These are phyloP conservation scores for Mycena leptocephala DNA, from an alignment of 768 basidiomycete genomes.

Conservation along the genomic window DNA sequence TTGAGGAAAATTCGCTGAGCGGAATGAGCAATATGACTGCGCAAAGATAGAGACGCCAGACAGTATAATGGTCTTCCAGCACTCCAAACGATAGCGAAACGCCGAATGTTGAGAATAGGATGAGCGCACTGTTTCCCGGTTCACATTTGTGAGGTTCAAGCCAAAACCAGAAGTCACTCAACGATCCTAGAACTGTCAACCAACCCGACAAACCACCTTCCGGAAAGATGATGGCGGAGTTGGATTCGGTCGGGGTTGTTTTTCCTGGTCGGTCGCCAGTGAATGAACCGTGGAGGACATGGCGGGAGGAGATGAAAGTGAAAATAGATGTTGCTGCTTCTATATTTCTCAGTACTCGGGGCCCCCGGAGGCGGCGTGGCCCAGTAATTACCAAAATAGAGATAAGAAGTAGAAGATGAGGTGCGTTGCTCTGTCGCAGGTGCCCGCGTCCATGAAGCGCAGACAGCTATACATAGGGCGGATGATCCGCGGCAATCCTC, in stretches of 20 bases:
- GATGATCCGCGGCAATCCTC: conserved; percentile 26
- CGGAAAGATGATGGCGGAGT: conserved; percentile 10
- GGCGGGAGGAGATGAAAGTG: not conserved
- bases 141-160: not conserved
- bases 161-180: conserved; percentile 1
- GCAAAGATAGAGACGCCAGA: not conserved
- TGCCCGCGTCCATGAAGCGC: conserved; percentile 22
- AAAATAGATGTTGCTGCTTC: conserved; percentile 15
- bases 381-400: conserved; percentile 27
- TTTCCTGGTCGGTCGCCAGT: conserved; percentile 25
- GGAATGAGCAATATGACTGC: not conserved
- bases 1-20: conserved; percentile 29
- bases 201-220: conserved; percentile 30
- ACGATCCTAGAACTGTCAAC: conserved; percentile 35
- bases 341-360: conserved; percentile 10
- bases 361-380: conserved; percentile 16
- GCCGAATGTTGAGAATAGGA: conserved; percentile 35
- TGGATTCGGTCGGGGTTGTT: conserved; percentile 8
- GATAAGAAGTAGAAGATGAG: conserved; percentile 21
- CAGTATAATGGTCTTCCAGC: conserved; percentile 35
- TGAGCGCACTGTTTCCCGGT: conserved; percentile 23
- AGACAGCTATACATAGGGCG: not conserved
- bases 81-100: conserved; percentile 36
- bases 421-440: conserved; percentile 24
- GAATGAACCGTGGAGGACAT: conserved; percentile 27